phyloP scores from a whole-genome alignment of 1,284 basidiomycete genomes.

The Retiboletus fuscus region DNA sequence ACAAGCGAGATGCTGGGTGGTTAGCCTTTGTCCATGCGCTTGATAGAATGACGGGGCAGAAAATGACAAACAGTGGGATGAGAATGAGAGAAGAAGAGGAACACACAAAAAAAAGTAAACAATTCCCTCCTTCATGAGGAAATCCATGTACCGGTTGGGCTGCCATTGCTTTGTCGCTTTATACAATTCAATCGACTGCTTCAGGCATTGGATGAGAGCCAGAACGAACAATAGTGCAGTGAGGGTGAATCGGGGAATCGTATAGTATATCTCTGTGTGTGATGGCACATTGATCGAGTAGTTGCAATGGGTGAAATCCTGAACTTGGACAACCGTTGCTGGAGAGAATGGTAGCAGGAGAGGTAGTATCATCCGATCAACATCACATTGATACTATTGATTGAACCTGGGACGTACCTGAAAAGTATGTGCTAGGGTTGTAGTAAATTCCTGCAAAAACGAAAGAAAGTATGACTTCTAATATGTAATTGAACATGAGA shows the following conservation, averaged over 20 bases:
- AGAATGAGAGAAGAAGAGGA: not conserved
- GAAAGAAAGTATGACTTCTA: not conserved
- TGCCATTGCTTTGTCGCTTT: not conserved
- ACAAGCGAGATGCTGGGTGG: too few relatives aligned
- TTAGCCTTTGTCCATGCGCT: too few relatives aligned
- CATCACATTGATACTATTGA: too few relatives aligned
- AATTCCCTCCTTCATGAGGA: not conserved
- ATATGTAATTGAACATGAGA: constrained; percentile 4
- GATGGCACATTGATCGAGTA: not conserved
- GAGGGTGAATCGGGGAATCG: not conserved
- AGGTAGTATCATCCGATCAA: too few relatives aligned
- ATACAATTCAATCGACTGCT: not conserved
- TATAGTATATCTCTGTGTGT: not conserved
- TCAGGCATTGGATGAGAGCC: not conserved
- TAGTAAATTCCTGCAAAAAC: not conserved
- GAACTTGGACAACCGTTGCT: not conserved
- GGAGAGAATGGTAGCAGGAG: not conserved
- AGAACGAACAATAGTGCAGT: not conserved
- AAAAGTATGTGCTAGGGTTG: not conserved
- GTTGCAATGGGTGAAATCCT: not conserved
- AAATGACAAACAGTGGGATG: too few relatives aligned
- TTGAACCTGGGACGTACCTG: constrained; percentile 11
- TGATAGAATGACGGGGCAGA: too few relatives aligned
- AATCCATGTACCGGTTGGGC: not conserved
- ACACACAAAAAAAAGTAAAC: not conserved